Percentiles rank a stretch among this genome's conserved stretches.
Evolutionary conservation across 192 early-diverging fungal species (phyloP).

Genomic region (Coemansia sp.): DNA sequence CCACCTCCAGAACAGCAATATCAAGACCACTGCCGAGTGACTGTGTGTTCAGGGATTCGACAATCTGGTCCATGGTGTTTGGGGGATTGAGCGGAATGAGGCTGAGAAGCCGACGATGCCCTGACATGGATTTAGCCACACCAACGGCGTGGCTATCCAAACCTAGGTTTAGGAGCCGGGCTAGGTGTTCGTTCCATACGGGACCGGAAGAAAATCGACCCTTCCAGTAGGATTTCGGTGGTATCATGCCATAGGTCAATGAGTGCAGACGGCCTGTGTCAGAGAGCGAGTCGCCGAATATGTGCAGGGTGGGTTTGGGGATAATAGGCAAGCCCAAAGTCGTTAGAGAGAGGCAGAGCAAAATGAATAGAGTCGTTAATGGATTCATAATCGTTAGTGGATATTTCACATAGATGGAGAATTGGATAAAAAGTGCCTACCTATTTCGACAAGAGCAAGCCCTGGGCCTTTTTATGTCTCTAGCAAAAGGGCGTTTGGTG

Average conservation of each 20-base stretch:
- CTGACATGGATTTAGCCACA: conserved; percentile 14
- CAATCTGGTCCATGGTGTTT: conserved; percentile 27
- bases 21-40: background rate
- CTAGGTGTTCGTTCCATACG: conserved; percentile 38
- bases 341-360: background rate
- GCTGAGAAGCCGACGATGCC: conserved; percentile 7
- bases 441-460: background rate
- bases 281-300: conserved; percentile 50
- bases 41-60: conserved; percentile 3
- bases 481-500: background rate
- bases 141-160: conserved; percentile 32
- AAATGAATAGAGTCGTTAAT: background rate
- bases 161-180: conserved; percentile 9
- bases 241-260: conserved; percentile 23
- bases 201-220: conserved; percentile 45
- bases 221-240: conserved; percentile 39
- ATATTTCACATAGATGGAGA: background rate
- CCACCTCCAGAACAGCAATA: conserved; percentile 32
- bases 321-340: background rate
- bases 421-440: background rate
- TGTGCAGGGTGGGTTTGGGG: conserved; percentile 16
- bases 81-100: conserved; percentile 29
- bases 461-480: background rate
- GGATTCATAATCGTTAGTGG: background rate
- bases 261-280: conserved; percentile 31